Percentiles rank a stretch among this genome's conserved stretches.
phyloP scores from a whole-genome alignment of 306 rosid species.

The Echinosophora koreensis region DNA sequence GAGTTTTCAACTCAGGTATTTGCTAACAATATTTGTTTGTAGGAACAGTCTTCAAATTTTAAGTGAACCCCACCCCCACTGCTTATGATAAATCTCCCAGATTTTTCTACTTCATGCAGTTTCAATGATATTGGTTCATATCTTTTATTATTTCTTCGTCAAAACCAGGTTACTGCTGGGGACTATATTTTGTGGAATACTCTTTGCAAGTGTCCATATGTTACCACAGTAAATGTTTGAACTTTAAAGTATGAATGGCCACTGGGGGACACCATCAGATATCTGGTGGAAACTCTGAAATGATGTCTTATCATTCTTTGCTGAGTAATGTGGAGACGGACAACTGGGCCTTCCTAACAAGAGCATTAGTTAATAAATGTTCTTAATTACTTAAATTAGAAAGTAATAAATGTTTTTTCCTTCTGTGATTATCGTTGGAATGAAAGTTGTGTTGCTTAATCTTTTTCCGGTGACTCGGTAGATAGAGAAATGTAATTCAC shows the following conservation, averaged over 20 bases:
- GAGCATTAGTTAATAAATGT: not conserved
- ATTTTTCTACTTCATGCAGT: slow-evolving; percentile 3
- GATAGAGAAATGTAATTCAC: not conserved
- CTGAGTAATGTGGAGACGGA: slow-evolving; percentile 33
- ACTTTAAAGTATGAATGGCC: slow-evolving; percentile 40
- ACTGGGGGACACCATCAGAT: slow-evolving; percentile 20
- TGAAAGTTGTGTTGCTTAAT: not conserved
- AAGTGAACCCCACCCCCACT: slow-evolving; percentile 8
- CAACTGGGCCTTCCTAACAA: slow-evolving; percentile 20
- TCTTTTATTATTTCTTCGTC: slow-evolving; percentile 35
- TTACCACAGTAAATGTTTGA: slow-evolving; percentile 53
- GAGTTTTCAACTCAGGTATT: slow-evolving; percentile 87
- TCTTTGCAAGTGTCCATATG: slow-evolving; percentile 83
- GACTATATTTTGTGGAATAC: slow-evolving; percentile 97
- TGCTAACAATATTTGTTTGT: slow-evolving; percentile 32
- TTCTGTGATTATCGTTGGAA: not conserved
- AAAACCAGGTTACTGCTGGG: slow-evolving; percentile 74
- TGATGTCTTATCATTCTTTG: slow-evolving; percentile 28
- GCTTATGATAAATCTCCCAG: slow-evolving; percentile 5
- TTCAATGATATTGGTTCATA: slow-evolving; percentile 13
- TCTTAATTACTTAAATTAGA: slow-evolving; percentile 1
- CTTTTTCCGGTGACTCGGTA: not conserved
- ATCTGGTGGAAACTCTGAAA: slow-evolving; percentile 37
- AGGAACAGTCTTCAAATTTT: slow-evolving; percentile 36
- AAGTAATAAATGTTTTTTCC: slow-evolving; percentile 11